Percentiles rank a stretch among this genome's conserved stretches.
These are phyloP conservation scores for Saturnispora mendoncae DNA, from an alignment of 805 yeast species.

Conservation along the genomic window DNA sequence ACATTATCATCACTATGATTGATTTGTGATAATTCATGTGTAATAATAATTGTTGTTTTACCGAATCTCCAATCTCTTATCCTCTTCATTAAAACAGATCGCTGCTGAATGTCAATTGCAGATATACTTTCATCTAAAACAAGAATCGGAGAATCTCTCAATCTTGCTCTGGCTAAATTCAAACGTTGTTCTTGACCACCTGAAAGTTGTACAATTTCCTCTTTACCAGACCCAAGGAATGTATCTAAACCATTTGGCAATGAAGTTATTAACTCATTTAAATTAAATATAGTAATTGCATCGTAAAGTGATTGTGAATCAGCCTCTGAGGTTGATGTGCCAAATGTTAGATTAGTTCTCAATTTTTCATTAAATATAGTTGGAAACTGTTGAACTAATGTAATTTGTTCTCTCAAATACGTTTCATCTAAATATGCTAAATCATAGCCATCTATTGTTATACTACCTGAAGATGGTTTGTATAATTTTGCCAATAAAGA, in stretches of 20 bases:
- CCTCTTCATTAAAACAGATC: conserved; percentile 37
- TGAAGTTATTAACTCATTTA: conserved; percentile 39
- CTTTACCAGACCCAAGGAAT: conserved; percentile 26
- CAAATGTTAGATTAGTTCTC: conserved; percentile 46
- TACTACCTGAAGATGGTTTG: conserved; percentile 42
- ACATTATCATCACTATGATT: conserved; percentile 44
- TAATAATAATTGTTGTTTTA: conserved; percentile 69
- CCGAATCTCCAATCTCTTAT: conserved; percentile 54
- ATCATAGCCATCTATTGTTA: conserved; percentile 48
- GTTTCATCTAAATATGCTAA: conserved; percentile 33
- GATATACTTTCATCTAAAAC: conserved; percentile 82
- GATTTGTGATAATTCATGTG: conserved; percentile 67
- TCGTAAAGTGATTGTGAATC: conserved; percentile 26
- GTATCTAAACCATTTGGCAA: conserved; percentile 52
- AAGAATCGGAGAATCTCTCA: conserved; percentile 66
- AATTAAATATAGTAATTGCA: conserved; percentile 45
- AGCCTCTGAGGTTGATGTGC: conserved; percentile 14
- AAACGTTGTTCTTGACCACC: conserved; percentile 91
- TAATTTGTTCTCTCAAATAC: conserved; percentile 56
- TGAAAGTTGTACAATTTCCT: conserved; percentile 43
- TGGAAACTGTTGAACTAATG: conserved; percentile 67
- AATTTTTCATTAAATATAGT: conserved; percentile 57
- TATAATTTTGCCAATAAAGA: conserved; percentile 57
- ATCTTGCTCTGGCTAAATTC: conserved; percentile 72
- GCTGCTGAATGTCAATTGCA: conserved; percentile 57